A percentile compares a stretch with the other conserved stretches of the same genome.
Conservation (phyloP, 768 basidiomycete genomes). For the Botryobasidium botryosum region DNA sequence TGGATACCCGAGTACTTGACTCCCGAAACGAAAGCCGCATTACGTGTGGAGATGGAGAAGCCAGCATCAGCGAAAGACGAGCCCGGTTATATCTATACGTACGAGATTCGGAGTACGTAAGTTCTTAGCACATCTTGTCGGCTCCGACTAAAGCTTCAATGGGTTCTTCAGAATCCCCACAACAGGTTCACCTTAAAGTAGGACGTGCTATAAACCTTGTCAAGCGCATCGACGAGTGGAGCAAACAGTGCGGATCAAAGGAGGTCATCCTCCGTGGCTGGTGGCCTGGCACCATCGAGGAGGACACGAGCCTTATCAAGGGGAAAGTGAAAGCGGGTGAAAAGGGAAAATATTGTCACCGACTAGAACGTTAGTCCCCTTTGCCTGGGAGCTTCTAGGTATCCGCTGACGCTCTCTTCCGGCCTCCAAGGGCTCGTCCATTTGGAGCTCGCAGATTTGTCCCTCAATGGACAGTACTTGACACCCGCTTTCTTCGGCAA, state of each 20-base stretch:
- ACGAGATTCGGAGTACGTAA: constrained; percentile 50
- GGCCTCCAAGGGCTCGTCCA: constrained; percentile 40
- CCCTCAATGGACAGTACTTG: constrained; percentile 40
- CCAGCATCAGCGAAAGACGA: constrained; percentile 33
- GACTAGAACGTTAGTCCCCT: constrained; percentile 32
- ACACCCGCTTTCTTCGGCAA: constrained; percentile 9
- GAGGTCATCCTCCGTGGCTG: constrained; percentile 56
- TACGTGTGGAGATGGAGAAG: constrained; percentile 38
- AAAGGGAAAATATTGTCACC: constrained; percentile 49
- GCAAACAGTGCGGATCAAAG: constrained; percentile 63
- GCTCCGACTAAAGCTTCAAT: neutral
- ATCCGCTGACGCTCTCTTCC: neutral
- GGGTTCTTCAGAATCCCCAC: constrained; percentile 13
- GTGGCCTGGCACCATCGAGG: constrained; percentile 43
- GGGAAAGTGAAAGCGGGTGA: constrained; percentile 45
- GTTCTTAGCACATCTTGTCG: neutral
- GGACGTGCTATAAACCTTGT: constrained; percentile 59
- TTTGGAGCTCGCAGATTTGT: constrained; percentile 59
- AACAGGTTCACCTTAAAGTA: constrained; percentile 52
- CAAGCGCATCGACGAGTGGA: constrained; percentile 63
- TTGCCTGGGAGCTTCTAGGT: neutral
- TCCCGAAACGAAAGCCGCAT: constrained; percentile 38
- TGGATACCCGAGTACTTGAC: constrained; percentile 56
- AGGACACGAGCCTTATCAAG: constrained; percentile 37
- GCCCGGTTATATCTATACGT: constrained; percentile 66